Conservation (phyloP, 1,139 yeast genomes). For the Pichia sp. region DNA sequence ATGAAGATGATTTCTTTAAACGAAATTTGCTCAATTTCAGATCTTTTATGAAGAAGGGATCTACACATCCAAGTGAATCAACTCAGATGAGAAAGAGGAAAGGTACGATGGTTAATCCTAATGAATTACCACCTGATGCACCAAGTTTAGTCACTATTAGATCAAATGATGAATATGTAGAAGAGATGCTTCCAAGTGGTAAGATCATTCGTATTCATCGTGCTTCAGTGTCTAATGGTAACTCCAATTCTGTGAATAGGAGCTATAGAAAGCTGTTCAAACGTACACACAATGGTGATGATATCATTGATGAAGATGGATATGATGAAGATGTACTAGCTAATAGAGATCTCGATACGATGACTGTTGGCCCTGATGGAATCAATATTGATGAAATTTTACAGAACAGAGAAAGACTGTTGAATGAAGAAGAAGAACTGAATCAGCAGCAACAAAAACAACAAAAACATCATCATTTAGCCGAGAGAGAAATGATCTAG, state of each 20-base stretch:
- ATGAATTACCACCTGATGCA: conserved; percentile 47
- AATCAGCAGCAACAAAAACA: too few species aligned
- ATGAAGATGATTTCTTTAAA: conserved; percentile 34
- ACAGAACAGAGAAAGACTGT: conserved; percentile 36
- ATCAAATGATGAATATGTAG: conserved; percentile 30
- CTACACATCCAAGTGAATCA: conserved; percentile 22
- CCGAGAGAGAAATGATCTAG: too few species aligned
- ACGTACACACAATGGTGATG: neutral
- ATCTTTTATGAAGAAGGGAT: conserved; percentile 29
- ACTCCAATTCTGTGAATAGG: conserved; percentile 16
- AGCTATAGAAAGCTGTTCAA: conserved; percentile 18
- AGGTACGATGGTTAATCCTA: conserved; percentile 38
- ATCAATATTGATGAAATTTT: conserved; percentile 53
- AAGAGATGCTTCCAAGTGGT: conserved; percentile 67
- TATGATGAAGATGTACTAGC: conserved; percentile 9
- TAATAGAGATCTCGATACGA: conserved; percentile 15
- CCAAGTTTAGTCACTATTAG: conserved; percentile 33
- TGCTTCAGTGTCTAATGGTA: conserved; percentile 14
- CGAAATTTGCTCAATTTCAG: conserved; percentile 24
- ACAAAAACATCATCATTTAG: too few species aligned
- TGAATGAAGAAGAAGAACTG: neutral
- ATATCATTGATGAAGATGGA: conserved; percentile 12
- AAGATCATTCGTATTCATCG: conserved; percentile 42
- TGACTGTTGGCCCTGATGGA: conserved; percentile 33
- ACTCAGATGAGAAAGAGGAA: conserved; percentile 42